Conservation (phyloP, 2,329 filamentous ascomycete genomes). For the Talaromyces sp. region DNA sequence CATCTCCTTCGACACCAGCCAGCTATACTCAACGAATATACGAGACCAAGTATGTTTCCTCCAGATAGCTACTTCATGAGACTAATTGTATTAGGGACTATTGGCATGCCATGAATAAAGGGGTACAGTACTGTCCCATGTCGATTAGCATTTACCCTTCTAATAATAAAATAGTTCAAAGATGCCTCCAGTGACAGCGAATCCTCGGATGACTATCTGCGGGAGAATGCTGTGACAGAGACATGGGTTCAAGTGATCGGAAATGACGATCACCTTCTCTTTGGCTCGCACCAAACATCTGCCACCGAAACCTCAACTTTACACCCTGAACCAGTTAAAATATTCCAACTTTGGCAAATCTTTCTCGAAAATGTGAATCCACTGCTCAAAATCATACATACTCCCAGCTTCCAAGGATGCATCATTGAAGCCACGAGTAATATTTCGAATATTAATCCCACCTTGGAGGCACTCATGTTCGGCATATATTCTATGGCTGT, state of each 20-base stretch:
- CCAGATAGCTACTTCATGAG: background rate
- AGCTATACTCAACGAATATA: background rate
- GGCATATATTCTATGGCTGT: constrained; percentile 60
- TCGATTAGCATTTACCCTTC: background rate
- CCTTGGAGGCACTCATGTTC: constrained; percentile 64
- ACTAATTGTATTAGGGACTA: constrained; percentile 1
- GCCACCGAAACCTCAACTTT: constrained; percentile 42
- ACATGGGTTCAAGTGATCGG: constrained; percentile 42
- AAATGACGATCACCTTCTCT: constrained; percentile 46
- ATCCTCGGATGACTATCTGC: constrained; percentile 24
- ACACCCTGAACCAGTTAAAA: constrained; percentile 59
- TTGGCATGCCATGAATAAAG: constrained; percentile 8
- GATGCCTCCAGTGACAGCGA: constrained; percentile 23
- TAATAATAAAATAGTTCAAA: constrained; percentile 4
- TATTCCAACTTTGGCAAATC: constrained; percentile 53
- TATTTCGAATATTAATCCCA: constrained; percentile 48
- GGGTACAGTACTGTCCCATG: background rate
- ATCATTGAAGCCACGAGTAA: constrained; percentile 58
- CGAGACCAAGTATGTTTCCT: constrained; percentile 1
- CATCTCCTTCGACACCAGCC: constrained; percentile 1
- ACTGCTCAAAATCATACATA: constrained; percentile 62
- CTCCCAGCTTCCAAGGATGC: constrained; percentile 58
- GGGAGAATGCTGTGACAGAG: constrained; percentile 34
- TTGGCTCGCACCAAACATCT: constrained; percentile 39
- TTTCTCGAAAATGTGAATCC: constrained; percentile 67